Evolutionary conservation across 768 basidiomycete species (phyloP).

Genomic region (Lactifluus volemus): DNA sequence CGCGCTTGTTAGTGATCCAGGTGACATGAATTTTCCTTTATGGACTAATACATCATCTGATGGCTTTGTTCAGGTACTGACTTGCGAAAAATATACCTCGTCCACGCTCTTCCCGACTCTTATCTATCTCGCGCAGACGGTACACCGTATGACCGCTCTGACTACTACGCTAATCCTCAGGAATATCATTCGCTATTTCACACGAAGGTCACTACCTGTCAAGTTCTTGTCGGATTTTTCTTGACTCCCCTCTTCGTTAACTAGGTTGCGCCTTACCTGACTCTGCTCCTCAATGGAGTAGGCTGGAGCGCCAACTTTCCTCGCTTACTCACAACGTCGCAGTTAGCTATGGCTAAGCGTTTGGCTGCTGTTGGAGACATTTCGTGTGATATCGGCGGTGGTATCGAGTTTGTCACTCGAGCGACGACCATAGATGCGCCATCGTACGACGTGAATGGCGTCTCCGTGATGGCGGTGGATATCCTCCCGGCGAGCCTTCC

Average conservation of each 20-base stretch:
- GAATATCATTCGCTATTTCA: conserved; percentile 61
- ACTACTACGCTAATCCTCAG: conserved; percentile 69
- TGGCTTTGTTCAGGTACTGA: conserved; percentile 37
- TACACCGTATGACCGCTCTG: conserved; percentile 44
- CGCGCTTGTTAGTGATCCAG: conserved; percentile 41
- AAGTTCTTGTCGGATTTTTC: neutral
- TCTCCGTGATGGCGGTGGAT: conserved; percentile 83
- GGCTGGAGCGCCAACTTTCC: conserved; percentile 80
- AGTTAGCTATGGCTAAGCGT: conserved; percentile 40
- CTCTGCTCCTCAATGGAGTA: conserved; percentile 76
- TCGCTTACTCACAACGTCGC: conserved; percentile 62
- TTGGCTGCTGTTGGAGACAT: conserved; percentile 79
- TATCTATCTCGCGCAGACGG: conserved; percentile 61
- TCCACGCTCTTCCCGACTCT: conserved; percentile 58
- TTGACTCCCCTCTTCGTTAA: neutral
- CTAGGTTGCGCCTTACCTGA: conserved; percentile 79
- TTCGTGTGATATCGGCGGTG: conserved; percentile 86
- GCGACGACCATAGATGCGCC: conserved; percentile 74
- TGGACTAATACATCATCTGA: neutral
- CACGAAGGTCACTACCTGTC: conserved; percentile 39
- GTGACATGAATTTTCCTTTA: conserved; percentile 29
- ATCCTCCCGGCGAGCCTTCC: conserved; percentile 84
- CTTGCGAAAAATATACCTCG: conserved; percentile 63
- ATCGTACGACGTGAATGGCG: conserved; percentile 54
- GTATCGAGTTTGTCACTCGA: conserved; percentile 73